Conservation (phyloP, 306 rosid species). For the Prinsepia uniflora region DNA sequence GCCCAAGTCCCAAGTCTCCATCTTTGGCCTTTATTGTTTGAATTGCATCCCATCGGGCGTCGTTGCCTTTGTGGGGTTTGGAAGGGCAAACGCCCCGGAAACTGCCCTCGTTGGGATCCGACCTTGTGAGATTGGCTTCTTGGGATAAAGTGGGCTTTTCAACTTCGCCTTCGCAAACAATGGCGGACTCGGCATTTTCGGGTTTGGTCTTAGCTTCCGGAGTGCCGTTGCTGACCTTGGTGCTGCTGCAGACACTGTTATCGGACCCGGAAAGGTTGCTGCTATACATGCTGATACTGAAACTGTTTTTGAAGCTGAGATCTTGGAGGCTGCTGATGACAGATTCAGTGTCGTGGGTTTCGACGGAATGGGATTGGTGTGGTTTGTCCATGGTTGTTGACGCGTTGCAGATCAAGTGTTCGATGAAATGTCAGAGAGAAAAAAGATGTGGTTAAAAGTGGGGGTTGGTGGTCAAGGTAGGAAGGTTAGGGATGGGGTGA, state of each 20-base stretch:
- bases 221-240: conserved; percentile 22
- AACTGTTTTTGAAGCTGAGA: conserved; percentile 23
- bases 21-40: conserved; percentile 35
- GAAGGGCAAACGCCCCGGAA: conserved; percentile 35
- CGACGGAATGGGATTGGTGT: conserved; percentile 3
- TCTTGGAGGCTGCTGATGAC: conserved; percentile 14
- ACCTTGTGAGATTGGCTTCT: conserved; percentile 19
- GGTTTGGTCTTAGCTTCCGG: conserved; percentile 23
- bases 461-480: conserved; percentile 35
- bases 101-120: conserved; percentile 26
- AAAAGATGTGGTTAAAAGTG: background rate
- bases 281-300: conserved; percentile 35
- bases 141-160: background rate
- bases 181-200: conserved; percentile 17
- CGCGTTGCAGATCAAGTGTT: conserved; percentile 11
- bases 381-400: conserved; percentile 31
- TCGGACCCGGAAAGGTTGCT: conserved; percentile 35
- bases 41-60: conserved; percentile 48
- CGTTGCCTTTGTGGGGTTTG: conserved; percentile 60
- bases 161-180: conserved; percentile 18
- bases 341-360: conserved; percentile 20
- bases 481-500: conserved; percentile 23
- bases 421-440: conserved; percentile 18
- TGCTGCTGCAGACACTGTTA: conserved; percentile 33
- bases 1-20: conserved; percentile 42